Evolutionary conservation across 2,329 filamentous ascomycete genomes (phyloP).

Genomic region (Fusarium tjaetaba): DNA sequence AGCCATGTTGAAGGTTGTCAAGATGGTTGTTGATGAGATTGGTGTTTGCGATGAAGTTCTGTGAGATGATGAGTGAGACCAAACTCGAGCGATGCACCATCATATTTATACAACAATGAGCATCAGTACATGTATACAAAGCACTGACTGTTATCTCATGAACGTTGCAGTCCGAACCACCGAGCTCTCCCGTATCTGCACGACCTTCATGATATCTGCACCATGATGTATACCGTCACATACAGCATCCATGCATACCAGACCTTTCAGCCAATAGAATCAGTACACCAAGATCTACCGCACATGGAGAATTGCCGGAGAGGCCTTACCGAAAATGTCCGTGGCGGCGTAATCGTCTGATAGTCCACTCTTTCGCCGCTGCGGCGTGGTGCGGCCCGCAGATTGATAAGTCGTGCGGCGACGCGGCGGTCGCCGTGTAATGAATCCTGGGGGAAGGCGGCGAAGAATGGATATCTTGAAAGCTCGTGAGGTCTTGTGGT

Average conservation of each 20-base stretch:
- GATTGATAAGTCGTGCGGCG: neutral
- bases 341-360: constrained; percentile 2
- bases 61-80: neutral
- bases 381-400: constrained; percentile 26
- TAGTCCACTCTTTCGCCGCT: constrained; percentile 15
- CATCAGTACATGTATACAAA: neutral
- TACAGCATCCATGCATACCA: neutral
- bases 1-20: constrained; percentile 12
- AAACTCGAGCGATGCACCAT: neutral
- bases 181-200: constrained; percentile 4
- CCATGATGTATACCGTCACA: neutral
- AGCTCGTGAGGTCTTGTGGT: neutral
- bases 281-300: neutral
- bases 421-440: neutral
- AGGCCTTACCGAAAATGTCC: neutral
- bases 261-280: neutral
- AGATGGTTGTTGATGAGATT: neutral
- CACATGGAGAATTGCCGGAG: neutral
- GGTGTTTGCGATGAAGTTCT: neutral
- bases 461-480: neutral
- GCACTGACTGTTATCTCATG: neutral
- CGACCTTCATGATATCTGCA: constrained; percentile 13
- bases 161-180: neutral
- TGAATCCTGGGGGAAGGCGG: rapidly evolving
- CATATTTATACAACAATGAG: constrained; percentile 1